These are phyloP conservation scores for Cordyceps pruinosa DNA, from an alignment of 2,329 filamentous ascomycete species.

Conservation along the genomic window DNA sequence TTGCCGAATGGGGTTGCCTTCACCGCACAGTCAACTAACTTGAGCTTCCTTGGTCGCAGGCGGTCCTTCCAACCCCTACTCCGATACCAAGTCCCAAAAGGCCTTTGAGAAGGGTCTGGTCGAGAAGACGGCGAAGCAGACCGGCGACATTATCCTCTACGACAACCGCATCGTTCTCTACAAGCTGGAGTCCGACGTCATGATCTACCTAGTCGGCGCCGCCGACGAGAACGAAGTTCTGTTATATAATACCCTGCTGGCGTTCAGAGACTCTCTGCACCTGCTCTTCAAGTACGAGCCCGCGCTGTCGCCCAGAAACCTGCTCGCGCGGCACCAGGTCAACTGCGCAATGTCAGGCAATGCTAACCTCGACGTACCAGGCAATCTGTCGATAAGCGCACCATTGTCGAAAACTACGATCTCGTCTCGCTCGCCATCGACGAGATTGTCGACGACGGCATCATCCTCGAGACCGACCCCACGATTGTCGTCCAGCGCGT, in stretches of 20 bases:
- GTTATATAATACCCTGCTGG: constrained; percentile 88
- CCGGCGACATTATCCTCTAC: constrained; percentile 92
- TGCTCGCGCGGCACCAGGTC: neutral
- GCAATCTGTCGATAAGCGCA: constrained; percentile 94
- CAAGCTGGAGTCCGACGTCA: constrained; percentile 96
- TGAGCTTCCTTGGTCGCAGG: constrained; percentile 17
- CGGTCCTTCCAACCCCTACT: constrained; percentile 66
- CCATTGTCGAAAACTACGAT: constrained; percentile 98
- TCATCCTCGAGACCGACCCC: constrained; percentile 94
- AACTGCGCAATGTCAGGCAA: neutral
- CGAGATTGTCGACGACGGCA: constrained; percentile 90
- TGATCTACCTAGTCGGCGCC: constrained; percentile 87
- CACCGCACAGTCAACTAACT: constrained; percentile 6
- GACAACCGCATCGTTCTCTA: constrained; percentile 95
- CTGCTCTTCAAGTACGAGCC: constrained; percentile 77
- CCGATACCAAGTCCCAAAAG: constrained; percentile 88
- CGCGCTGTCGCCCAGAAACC: neutral
- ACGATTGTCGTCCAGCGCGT: constrained; percentile 89
- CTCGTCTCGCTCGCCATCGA: constrained; percentile 89
- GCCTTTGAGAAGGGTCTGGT: constrained; percentile 93
- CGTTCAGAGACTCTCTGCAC: constrained; percentile 82
- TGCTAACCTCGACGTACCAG: constrained; percentile 37
- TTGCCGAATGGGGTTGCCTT: constrained; percentile 16
- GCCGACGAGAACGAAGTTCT: constrained; percentile 95
- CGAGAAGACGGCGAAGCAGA: constrained; percentile 94